A percentile compares a stretch with the other conserved stretches of the same genome.
Conservation (phyloP, 225 moss, liverwort and hornwort genomes). For the Pseudisothecium myosuroides region DNA sequence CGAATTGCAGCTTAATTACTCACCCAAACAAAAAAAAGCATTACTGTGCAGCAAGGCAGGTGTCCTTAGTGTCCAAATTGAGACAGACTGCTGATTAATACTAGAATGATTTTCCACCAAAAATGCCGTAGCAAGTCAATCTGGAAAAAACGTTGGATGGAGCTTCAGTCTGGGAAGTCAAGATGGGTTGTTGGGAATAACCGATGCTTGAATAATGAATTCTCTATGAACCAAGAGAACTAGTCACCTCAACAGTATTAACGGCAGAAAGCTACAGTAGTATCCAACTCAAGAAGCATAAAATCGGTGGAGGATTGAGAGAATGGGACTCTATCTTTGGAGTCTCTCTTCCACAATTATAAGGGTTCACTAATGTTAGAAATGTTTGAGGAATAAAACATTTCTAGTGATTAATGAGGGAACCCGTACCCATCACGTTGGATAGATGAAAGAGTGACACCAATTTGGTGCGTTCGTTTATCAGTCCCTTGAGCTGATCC, state of each 20-base stretch:
- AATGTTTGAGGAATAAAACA: too few relatives aligned
- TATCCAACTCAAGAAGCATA: neutral
- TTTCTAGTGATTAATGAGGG: neutral
- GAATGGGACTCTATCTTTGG: neutral
- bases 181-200: neutral
- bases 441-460: constrained; percentile 67
- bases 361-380: neutral
- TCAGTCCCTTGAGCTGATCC: constrained; percentile 36
- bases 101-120: neutral
- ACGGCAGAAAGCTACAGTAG: neutral
- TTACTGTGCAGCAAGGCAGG: neutral
- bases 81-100: neutral
- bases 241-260: neutral
- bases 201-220: neutral
- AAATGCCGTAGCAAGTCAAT: neutral
- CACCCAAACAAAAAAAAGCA: neutral
- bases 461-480: constrained; percentile 65
- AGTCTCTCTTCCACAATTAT: neutral
- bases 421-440: constrained; percentile 34
- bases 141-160: neutral
- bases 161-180: neutral
- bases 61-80: too few relatives aligned
- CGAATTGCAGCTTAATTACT: neutral
- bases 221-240: neutral
- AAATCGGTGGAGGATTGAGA: neutral